Conservation (phyloP, 257 asterid genomes). For the Petunia secreta region DNA sequence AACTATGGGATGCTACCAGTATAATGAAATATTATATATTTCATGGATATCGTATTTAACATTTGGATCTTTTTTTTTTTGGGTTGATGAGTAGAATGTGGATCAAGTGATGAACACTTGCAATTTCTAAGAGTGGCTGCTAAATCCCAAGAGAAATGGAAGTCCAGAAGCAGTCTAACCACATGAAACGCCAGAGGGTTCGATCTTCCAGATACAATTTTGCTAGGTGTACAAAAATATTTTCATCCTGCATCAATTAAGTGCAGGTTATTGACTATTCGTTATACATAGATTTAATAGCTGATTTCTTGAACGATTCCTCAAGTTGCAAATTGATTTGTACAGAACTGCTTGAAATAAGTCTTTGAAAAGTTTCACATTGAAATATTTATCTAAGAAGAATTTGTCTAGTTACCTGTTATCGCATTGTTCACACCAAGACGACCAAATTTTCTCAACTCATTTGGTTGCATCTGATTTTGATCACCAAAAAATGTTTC, state of each 20-base stretch:
- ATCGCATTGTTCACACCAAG: neutral
- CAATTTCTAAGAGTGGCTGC: conserved; percentile 8
- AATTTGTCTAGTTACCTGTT: neutral
- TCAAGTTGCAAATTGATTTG: conserved; percentile 35
- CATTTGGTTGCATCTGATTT: neutral
- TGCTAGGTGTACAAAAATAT: conserved; percentile 22
- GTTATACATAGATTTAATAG: neutral
- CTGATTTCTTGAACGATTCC: conserved; percentile 12
- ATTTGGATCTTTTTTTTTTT: neutral
- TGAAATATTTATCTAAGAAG: neutral
- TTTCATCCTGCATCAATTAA: neutral
- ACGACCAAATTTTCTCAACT: neutral
- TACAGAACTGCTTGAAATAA: conserved; percentile 41
- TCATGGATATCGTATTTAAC: neutral
- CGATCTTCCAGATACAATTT: conserved; percentile 12
- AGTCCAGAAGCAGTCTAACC: neutral
- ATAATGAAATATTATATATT: neutral
- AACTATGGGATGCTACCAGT: neutral
- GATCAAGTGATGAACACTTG: neutral
- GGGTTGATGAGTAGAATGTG: conserved; percentile 15
- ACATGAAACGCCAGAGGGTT: neutral
- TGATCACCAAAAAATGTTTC: neutral
- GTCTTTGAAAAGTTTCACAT: conserved; percentile 23
- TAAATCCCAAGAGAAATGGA: neutral
- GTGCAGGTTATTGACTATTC: conserved; percentile 15